phyloP scores from a whole-genome alignment of 1,284 basidiomycete genomes.

The Xerocomus cyaneibrunnescens region DNA sequence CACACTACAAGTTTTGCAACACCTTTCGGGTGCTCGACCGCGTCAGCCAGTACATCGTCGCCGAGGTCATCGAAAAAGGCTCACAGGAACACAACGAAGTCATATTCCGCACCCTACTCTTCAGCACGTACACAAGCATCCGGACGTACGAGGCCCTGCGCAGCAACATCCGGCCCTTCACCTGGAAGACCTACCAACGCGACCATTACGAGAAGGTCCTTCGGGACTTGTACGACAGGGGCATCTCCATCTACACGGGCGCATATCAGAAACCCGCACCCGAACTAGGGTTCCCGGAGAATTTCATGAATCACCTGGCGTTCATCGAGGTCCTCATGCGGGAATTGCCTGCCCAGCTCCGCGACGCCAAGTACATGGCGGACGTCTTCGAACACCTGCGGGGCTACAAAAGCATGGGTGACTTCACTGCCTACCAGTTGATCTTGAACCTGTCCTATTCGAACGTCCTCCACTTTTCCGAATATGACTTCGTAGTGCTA shows the following conservation, averaged over 20 bases:
- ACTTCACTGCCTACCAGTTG: conserved; percentile 59
- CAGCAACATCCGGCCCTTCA: conserved; percentile 48
- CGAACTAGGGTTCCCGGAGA: conserved; percentile 42
- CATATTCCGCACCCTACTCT: conserved; percentile 60
- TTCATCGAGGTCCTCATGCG: conserved; percentile 57
- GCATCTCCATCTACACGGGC: conserved; percentile 54
- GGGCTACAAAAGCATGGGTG: conserved; percentile 60
- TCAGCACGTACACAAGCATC: conserved; percentile 58
- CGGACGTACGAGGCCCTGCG: conserved; percentile 60
- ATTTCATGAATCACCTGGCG: conserved; percentile 54
- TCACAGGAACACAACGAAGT: conserved; percentile 52
- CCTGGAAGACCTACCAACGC: conserved; percentile 50
- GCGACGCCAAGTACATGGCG: conserved; percentile 44
- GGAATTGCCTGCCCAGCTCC: conserved; percentile 44
- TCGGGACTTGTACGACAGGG: conserved; percentile 35
- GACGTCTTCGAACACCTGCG: conserved; percentile 55
- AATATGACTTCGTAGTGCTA: conserved; percentile 59
- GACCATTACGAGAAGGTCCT: conserved; percentile 50
- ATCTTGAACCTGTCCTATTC: conserved; percentile 58
- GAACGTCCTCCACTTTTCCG: conserved; percentile 52
- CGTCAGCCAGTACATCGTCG: conserved; percentile 57
- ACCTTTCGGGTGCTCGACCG: conserved; percentile 61
- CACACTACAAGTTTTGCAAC: conserved; percentile 56
- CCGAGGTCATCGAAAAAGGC: conserved; percentile 61
- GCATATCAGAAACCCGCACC: conserved; percentile 65